Conservation (phyloP, 257 asterid species). For the Mitragyna speciosa region DNA sequence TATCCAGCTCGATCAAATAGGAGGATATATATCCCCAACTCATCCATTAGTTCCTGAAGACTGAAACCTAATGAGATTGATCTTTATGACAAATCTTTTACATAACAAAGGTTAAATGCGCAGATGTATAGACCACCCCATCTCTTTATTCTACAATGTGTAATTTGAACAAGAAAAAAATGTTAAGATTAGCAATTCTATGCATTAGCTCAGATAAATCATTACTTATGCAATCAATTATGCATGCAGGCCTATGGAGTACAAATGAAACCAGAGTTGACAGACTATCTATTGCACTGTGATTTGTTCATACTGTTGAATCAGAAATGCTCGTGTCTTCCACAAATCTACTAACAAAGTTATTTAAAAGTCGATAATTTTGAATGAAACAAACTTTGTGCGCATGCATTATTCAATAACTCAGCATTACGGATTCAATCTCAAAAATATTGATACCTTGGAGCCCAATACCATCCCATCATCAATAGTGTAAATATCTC, state of each 20-base stretch:
- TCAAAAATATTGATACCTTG: background rate
- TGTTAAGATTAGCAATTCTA: background rate
- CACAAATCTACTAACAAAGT: background rate
- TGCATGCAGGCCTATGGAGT: background rate
- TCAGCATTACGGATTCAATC: background rate
- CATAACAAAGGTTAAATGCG: background rate
- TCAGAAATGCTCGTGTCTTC: background rate
- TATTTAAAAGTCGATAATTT: background rate
- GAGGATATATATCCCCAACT: slow-evolving; percentile 58
- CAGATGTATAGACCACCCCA: background rate
- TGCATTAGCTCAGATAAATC: background rate
- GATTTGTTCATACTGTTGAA: background rate
- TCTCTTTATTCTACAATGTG: background rate
- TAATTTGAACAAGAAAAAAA: background rate
- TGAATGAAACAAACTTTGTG: background rate
- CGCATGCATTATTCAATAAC: background rate
- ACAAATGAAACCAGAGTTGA: background rate
- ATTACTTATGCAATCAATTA: background rate
- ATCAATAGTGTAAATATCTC: background rate
- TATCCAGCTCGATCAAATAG: slow-evolving; percentile 88
- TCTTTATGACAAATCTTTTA: slow-evolving; percentile 1
- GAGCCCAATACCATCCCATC: background rate
- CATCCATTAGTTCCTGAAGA: slow-evolving; percentile 66
- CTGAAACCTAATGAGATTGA: slow-evolving; percentile 35
- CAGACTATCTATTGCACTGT: background rate